These are phyloP conservation scores for Paramecium primaurelia DNA, from an alignment of 73 alveolate species.

Conservation along the genomic window DNA sequence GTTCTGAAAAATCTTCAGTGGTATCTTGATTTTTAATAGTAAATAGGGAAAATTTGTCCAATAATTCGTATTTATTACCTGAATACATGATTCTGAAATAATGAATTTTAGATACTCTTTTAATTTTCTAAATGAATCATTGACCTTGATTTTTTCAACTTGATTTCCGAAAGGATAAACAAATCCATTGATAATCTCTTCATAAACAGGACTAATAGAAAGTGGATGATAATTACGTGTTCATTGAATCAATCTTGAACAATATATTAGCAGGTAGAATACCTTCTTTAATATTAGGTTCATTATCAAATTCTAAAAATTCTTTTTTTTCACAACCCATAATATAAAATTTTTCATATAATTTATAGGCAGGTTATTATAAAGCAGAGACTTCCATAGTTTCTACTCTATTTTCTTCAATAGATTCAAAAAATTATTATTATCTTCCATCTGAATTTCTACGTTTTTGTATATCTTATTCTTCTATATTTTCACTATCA, in stretches of 20 bases:
- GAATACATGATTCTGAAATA: constrained; percentile 30
- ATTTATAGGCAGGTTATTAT: neutral
- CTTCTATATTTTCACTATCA: neutral
- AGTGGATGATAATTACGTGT: neutral
- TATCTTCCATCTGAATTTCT: neutral
- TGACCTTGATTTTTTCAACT: neutral
- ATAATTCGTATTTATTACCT: constrained; percentile 33
- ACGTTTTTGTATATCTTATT: neutral
- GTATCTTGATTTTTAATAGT: neutral
- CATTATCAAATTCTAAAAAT: constrained; percentile 53
- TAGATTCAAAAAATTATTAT: neutral
- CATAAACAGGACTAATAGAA: neutral
- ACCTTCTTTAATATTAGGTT: constrained; percentile 24
- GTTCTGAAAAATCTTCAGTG: neutral
- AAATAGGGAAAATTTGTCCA: constrained; percentile 11
- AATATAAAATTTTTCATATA: constrained; percentile 54
- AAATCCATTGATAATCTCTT: neutral
- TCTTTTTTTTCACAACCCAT: constrained; percentile 61
- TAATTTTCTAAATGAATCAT: neutral
- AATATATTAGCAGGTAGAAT: constrained; percentile 42
- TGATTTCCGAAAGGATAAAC: constrained; percentile 35
- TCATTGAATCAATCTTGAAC: neutral
- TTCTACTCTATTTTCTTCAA: neutral
- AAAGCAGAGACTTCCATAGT: neutral
- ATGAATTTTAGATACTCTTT: constrained; percentile 18